phyloP scores from a whole-genome alignment of 2,329 filamentous ascomycete species.

The Beauveria sp. region DNA sequence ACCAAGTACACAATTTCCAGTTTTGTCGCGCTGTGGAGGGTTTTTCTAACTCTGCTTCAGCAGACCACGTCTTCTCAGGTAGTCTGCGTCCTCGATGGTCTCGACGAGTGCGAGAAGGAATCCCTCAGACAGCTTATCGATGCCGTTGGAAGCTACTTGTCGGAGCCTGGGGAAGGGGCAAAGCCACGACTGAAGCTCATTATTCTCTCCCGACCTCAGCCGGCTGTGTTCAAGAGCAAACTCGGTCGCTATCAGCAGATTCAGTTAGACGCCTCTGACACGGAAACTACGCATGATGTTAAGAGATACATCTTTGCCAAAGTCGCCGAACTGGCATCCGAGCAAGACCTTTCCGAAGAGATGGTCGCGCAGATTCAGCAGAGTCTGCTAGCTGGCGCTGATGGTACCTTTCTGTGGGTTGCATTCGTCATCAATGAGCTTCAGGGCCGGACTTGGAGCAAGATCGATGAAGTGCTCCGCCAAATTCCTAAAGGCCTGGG shows the following conservation, averaged over 20 bases:
- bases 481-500: slow-evolving; percentile 18
- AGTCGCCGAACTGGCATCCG: slow-evolving; percentile 18
- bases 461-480: slow-evolving; percentile 16
- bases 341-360: slow-evolving; percentile 14
- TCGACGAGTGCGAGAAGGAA: background rate
- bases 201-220: background rate
- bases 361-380: slow-evolving; percentile 14
- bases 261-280: background rate
- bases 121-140: background rate
- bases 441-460: slow-evolving; percentile 11
- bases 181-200: background rate
- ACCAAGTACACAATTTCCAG: background rate
- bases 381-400: slow-evolving; percentile 16
- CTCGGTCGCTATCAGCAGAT: background rate
- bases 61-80: background rate
- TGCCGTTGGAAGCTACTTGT: background rate
- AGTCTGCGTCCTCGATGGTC: background rate
- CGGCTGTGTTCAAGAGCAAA: background rate
- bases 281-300: background rate
- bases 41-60: background rate
- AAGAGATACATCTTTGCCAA: background rate
- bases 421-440: slow-evolving; percentile 17
- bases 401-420: slow-evolving; percentile 22
- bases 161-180: background rate
- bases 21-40: background rate